These are phyloP conservation scores for Micromonas commoda DNA, from an alignment of 139 green algal genomes.

Conservation along the genomic window DNA sequence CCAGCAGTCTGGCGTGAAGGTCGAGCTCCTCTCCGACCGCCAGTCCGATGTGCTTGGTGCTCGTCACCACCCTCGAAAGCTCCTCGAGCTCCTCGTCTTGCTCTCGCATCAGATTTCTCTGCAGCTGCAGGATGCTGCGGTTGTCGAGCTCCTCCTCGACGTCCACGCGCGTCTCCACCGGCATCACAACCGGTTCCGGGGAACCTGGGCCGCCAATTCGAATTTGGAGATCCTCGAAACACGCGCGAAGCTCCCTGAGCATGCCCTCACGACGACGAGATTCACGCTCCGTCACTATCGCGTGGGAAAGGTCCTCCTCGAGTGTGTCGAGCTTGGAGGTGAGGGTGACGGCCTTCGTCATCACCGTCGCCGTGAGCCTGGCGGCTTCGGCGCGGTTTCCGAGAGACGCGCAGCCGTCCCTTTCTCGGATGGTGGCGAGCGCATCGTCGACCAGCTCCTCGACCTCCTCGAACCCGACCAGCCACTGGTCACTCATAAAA, in stretches of 20 bases:
- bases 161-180: too few species aligned
- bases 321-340: too few species aligned
- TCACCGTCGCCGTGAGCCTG: neutral
- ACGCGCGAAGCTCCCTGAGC: too few species aligned
- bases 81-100: constrained; percentile 23
- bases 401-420: neutral
- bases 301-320: too few species aligned
- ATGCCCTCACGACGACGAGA: too few species aligned
- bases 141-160: neutral
- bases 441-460: neutral
- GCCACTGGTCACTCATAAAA: neutral
- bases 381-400: neutral
- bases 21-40: constrained; percentile 19
- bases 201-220: too few species aligned
- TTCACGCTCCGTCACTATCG: too few species aligned
- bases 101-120: constrained; percentile 1
- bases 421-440: neutral
- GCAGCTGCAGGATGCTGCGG: constrained; percentile 3
- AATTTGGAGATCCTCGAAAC: too few species aligned
- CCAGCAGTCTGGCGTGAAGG: constrained; percentile 6
- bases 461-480: neutral
- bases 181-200: too few species aligned
- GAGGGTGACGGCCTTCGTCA: too few species aligned
- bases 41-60: constrained; percentile 8
- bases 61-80: neutral